Evolutionary conservation across 1,284 basidiomycete genomes (phyloP), one percentile per base, ranked within the genome.

Genomic region (Trametes pubescens): DNA sequence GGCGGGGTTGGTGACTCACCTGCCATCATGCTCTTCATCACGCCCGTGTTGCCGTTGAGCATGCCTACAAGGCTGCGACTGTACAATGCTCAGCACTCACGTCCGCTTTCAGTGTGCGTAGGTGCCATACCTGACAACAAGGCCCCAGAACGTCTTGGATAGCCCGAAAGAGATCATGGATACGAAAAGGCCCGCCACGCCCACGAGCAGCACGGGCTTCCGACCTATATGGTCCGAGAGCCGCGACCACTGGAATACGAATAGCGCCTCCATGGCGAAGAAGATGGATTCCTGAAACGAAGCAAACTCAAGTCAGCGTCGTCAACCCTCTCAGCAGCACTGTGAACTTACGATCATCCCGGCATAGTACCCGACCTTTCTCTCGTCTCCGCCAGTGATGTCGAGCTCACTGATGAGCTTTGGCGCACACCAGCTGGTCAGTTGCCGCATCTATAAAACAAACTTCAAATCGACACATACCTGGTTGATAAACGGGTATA

Each of bases 321-420:
- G 21, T 47, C 18, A 44, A 4, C 43, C 10, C 10, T 16, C 11
- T 13, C 32, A 14, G 38, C 1, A 11, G 2, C 18, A 13, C 4
- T n/a, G 26, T 32, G 29, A 37, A 32, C 74, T 57, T 65, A 81
- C 87, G 61, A 89, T 83, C 22, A 89, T 57, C n/a, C 88, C 89
- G 49, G 84, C 87, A 70, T 87, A 91, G 70, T 88, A 90, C 4
- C 86, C 88, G 16, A 86, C 82, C 75, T 84, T 86, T 51, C 77
- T 79, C 67, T 81, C 78, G 71, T 88, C 85, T n/a, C 88, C 86
- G 16, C 79, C 81, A 2, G 83, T 85, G 34, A 88, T 81, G 49
- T 80, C 81, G 37, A 88, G 78, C 64, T 83, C 83, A 43, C 81
- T 77, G 40, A 90, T 76, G 35, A 89, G 81, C 86, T 89, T 65